Evolutionary conservation across 1,284 basidiomycete genomes (phyloP).

Genomic region (Termitomyces sp.): DNA sequence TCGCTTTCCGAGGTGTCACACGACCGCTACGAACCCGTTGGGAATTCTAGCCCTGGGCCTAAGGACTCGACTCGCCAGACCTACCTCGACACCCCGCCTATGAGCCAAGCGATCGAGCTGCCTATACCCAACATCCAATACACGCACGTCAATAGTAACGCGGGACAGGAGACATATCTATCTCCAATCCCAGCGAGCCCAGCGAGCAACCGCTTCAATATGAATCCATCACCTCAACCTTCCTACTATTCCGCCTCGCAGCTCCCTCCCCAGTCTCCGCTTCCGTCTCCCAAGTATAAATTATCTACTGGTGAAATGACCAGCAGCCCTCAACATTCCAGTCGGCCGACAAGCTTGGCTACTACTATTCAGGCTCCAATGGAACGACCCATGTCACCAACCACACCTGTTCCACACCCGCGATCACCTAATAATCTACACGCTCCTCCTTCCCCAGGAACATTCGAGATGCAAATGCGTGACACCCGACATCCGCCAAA

Average conservation of each 20-base stretch:
- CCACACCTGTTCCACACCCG: slow-evolving; percentile 23
- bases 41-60: slow-evolving; percentile 30
- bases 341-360: slow-evolving; percentile 34
- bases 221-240: slow-evolving; percentile 29
- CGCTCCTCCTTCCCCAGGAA: slow-evolving; percentile 17
- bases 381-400: slow-evolving; percentile 14
- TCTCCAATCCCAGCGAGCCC: slow-evolving; percentile 23
- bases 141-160: slow-evolving; percentile 16
- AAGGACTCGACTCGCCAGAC: slow-evolving; percentile 23
- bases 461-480: slow-evolving; percentile 53
- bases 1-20: slow-evolving; percentile 57
- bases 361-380: slow-evolving; percentile 28
- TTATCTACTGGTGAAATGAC: slow-evolving; percentile 42
- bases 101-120: slow-evolving; percentile 26
- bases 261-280: slow-evolving; percentile 56
- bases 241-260: slow-evolving; percentile 75
- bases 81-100: slow-evolving; percentile 33
- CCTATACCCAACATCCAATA: slow-evolving; percentile 25
- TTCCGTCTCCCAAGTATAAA: slow-evolving; percentile 48
- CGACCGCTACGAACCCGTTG: slow-evolving; percentile 43
- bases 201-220: slow-evolving; percentile 12
- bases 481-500: slow-evolving; percentile 27
- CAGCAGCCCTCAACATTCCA: slow-evolving; percentile 38
- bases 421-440: slow-evolving; percentile 16
- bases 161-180: slow-evolving; percentile 20